Evolutionary conservation across 2,329 filamentous ascomycete genomes (phyloP).

Genomic region (Penicillium nordicum): DNA sequence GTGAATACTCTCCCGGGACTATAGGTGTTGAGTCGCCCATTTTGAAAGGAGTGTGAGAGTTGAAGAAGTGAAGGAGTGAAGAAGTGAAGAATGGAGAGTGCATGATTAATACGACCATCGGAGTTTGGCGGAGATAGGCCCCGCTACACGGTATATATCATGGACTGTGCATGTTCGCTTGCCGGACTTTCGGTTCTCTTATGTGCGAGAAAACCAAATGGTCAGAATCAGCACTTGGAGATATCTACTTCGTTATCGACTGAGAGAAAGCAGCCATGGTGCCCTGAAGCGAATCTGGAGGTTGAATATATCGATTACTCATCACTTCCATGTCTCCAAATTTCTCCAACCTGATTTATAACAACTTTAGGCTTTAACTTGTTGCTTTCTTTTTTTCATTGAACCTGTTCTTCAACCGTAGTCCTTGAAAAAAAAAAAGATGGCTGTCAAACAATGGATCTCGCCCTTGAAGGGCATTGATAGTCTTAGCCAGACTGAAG

Average conservation of each 20-base stretch:
- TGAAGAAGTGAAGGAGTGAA: not conserved
- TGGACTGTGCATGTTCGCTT: not conserved
- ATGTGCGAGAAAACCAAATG: not conserved
- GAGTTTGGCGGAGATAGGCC: slow-evolving; percentile 20
- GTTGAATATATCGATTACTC: not conserved
- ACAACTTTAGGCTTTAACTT: not conserved
- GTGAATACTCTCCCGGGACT: not conserved
- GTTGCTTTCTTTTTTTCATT: not conserved
- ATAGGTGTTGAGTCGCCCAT: slow-evolving; percentile 5
- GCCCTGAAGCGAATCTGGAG: not conserved
- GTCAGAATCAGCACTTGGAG: not conserved
- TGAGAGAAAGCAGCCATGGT: not conserved
- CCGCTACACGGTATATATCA: not conserved
- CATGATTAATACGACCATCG: not conserved
- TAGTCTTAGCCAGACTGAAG: slow-evolving; percentile 48
- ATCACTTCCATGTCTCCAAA: slow-evolving; percentile 3
- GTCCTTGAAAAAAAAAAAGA: slow-evolving; percentile 4
- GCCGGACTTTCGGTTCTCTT: not conserved
- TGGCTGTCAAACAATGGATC: slow-evolving; percentile 49
- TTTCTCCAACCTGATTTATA: slow-evolving; percentile 2
- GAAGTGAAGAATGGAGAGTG: slow-evolving; percentile 6
- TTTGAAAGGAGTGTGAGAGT: not conserved
- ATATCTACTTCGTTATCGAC: not conserved
- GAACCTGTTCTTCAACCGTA: not conserved
- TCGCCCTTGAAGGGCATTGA: slow-evolving; percentile 56